Base-by-base conservation (phyloP, 352 stramenopile genomes). In the Pythium myriotylum region DNA sequence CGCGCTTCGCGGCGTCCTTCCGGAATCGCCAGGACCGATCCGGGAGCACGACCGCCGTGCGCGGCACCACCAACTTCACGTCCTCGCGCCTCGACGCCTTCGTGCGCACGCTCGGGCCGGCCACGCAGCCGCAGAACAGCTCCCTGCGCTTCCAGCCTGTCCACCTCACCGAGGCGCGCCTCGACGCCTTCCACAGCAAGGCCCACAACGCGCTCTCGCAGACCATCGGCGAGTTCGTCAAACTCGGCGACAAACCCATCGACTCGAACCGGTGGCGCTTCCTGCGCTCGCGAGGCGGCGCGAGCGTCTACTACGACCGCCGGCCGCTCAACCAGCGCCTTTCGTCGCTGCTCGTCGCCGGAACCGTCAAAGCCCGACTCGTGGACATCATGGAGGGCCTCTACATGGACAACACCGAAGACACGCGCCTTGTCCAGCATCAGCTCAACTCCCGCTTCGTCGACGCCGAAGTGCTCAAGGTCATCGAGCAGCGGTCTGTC, bases 221-320 rank as follows among this genome's bases (percentile, higher is more conserved):
- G 32, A 83, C 77, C 3, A 70, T 87, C 17, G 37, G 53, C 22
- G 68, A 65, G 3, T 84, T 82, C 37, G 37, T 54, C 9, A 23
- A 61, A 12, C 45, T 75, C 6, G 51, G 68, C 20, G 48, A 48
- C 17, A 48, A 68, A 9, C 27, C 46, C 3, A 39, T 81, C 3
- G 67, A 83, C 62, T 24, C 33, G 29, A 41, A 54, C 19, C 59
- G 59, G 24, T 84, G 77, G 77, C 74, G 73, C 19, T 73, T 65
- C 48, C 27, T 87, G 47, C 67, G 67, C 32, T 72, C 68, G 8
- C 67, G 63, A 9, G 57, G 62, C 12, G 60, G 57, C 12, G 60
- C 81, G 12, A 68, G 43, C 8, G 60, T 78, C n/a, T 83, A 77
- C 47, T 73, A 68, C 22, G 70, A 66, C 9, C 75, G 70, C 16